Evolutionary conservation across 2,329 filamentous ascomycete species (phyloP), one percentile per base, ranked within the genome.

Genomic region (Remersonia thermophila): DNA sequence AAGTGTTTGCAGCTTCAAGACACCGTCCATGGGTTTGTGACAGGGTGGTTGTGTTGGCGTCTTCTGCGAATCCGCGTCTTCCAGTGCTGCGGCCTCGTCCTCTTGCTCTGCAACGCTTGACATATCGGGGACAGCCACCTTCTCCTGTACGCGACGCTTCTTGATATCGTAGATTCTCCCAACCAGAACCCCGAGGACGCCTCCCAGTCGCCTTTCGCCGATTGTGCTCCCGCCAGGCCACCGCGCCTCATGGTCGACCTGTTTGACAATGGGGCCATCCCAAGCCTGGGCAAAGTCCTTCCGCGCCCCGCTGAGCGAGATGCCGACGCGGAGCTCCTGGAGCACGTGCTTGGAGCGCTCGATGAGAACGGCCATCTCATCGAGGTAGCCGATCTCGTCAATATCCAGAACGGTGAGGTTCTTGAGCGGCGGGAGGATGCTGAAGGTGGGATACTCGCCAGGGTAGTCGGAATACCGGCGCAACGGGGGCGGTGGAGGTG

Each of bases 361-460:
- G 41, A 91, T 75, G 10, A 91, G 66, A 29, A 83, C 65, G 36
- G 80, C 79, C 72, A 91, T 80, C 58, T 91, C 84, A 51, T 89
- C 83, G 27, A 89, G 59, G 54, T 91, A 91, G 18, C 78, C 71
- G n/a, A 84, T 59, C 52, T 89, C 82, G 50, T 91, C 84, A 41
- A 91, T 81, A 47, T 91, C 80, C 29, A 91, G 63, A 1, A 87
- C 83, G 34, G 73, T 82, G 40, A 91, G 56, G 46, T 78, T 84
- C 55, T 77, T 81, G 35, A 91, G 57, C 1, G 82, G 69, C 8
- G 83, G 82, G 7, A 93, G 63, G 8, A 83, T 73, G 30, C 81
- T 89, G 49, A 91, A 82, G 2, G 80, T 85, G 1, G 83, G 83
- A 47, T 82, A 80, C 56, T 89, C 82, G 17, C 85, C 77, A 36